Base-by-base conservation (phyloP, 768 basidiomycete species). In the Naganishia antarctica region DNA sequence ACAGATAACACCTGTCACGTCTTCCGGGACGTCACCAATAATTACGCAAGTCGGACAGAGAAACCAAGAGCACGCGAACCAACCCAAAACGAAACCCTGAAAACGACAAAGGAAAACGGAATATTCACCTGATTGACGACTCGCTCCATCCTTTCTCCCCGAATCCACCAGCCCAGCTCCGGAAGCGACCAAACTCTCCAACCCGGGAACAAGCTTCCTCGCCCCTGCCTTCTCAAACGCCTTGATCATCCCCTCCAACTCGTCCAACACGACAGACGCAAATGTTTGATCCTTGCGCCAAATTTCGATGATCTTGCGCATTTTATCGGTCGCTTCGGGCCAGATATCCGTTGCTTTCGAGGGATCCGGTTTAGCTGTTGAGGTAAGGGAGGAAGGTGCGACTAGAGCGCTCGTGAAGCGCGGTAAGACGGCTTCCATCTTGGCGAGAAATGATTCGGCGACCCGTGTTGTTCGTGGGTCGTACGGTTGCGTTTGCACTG, bases 391-490 rank as follows among this genome's bases (percentile, higher is more conserved):
- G 31, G 29, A 26, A 6, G 50, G 50, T 31, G 50, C 26, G 3
- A 51, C n/a, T 9, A 51, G 50, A n/a, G 29, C 29, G 11, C 29
- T 31, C 2, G 32, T 32, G 18, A 51, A 51, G 0, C 29, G 13
- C 32, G 29, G 29, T 1, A 51, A 11, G 31, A 51, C 50, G 31
- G 50, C 28, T 34, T 51, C 50, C 50, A 51, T 51, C 4, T 51
- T 51, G 8, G 29, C 50, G 29, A 51, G 50, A 31, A 51, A 51
- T 16, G 50, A 51, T 32, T 51, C 29, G 13, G 50, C 50, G 1
- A 34, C 50, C n/a, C n/a, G n/a, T 29, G 29, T 51, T 32, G 50
- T 51, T 51, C 50, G 50, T 31, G 50, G 50, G 21, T 51, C 50
- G 50, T 51, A 51, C 18, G 32, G n/a, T 6, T 31, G 50, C 47